A percentile compares a stretch with the other conserved stretches of the same genome.
phyloP scores from a whole-genome alignment of 2,329 filamentous ascomycete species.

The Didymella arachidicola region DNA sequence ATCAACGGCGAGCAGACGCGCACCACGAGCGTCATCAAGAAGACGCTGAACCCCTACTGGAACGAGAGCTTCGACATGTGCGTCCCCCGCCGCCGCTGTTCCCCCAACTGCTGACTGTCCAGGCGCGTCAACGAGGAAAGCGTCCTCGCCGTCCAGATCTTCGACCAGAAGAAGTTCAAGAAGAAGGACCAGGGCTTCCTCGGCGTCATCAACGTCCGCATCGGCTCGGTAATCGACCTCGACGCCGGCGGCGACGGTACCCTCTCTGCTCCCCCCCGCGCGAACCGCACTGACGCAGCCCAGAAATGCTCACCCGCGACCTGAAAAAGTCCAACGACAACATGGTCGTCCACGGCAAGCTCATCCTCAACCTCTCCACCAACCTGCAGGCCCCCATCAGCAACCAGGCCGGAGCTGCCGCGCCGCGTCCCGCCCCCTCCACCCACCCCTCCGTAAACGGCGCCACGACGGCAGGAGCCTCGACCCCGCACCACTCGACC shows the following conservation, averaged over 20 bases:
- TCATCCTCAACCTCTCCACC: conserved; percentile 95
- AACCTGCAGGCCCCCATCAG: conserved; percentile 78
- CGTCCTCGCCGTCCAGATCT: conserved; percentile 96
- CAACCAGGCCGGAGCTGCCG: conserved; percentile 52
- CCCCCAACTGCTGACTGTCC: conserved; percentile 33
- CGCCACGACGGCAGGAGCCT: conserved; percentile 41
- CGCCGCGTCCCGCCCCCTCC: conserved; percentile 51
- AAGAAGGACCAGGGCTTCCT: conserved; percentile 99
- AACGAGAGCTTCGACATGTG: conserved; percentile 99
- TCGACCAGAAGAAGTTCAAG: conserved; percentile 99
- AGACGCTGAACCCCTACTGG: conserved; percentile 99
- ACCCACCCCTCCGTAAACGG: conserved; percentile 51
- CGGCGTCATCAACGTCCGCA: conserved; percentile 94
- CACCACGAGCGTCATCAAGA: conserved; percentile 96
- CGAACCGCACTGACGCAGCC: conserved; percentile 3
- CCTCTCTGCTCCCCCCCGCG: conserved; percentile 30
- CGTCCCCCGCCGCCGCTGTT: conserved; percentile 42
- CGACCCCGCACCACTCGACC: conserved; percentile 53
- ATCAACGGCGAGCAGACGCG: conserved; percentile 98
- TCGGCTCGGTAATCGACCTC: conserved; percentile 93
- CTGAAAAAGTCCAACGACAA: conserved; percentile 98
- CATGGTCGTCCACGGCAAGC: conserved; percentile 94
- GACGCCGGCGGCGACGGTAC: conserved; percentile 89
- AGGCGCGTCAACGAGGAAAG: conserved; percentile 94
- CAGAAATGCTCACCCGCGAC: conserved; percentile 96